phyloP scores from a whole-genome alignment of 1,284 basidiomycete species.

The Mycena sp. region DNA sequence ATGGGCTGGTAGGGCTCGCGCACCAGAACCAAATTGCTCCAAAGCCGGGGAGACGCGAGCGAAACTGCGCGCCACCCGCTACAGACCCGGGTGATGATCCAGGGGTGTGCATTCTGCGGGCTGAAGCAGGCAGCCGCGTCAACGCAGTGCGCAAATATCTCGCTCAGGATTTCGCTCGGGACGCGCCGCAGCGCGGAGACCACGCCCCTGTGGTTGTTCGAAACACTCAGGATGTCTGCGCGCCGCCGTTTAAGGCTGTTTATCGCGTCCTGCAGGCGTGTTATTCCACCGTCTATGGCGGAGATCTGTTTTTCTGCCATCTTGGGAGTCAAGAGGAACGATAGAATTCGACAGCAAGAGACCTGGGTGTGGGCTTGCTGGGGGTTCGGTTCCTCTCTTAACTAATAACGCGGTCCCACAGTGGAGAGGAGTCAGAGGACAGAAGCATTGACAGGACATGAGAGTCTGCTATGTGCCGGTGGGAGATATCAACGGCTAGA shows the following conservation, averaged over 20 bases:
- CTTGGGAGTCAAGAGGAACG: too few relatives aligned
- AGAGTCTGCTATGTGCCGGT: too few relatives aligned
- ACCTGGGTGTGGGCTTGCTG: too few relatives aligned
- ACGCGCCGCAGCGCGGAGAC: constrained; percentile 4
- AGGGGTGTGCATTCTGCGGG: neutral
- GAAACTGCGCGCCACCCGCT: constrained; percentile 8
- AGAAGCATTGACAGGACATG: too few relatives aligned
- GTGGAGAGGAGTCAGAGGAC: too few relatives aligned
- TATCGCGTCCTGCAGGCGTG: neutral
- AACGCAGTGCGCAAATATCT: constrained; percentile 6
- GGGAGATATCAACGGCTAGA: too few relatives aligned
- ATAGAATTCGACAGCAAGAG: too few relatives aligned
- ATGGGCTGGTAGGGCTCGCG: neutral
- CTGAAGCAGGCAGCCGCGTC: neutral
- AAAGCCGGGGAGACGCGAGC: neutral
- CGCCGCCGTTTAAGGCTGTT: neutral
- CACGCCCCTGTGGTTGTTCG: neutral
- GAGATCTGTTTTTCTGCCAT: neutral
- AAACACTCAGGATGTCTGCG: neutral
- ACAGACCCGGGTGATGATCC: constrained; percentile 2
- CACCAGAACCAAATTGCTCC: neutral
- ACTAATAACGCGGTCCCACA: too few relatives aligned
- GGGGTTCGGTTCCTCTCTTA: too few relatives aligned
- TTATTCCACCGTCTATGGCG: neutral
- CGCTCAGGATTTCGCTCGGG: constrained; percentile 6